phyloP scores from a whole-genome alignment of 306 rosid genomes.

The Inga leiocalycina region DNA sequence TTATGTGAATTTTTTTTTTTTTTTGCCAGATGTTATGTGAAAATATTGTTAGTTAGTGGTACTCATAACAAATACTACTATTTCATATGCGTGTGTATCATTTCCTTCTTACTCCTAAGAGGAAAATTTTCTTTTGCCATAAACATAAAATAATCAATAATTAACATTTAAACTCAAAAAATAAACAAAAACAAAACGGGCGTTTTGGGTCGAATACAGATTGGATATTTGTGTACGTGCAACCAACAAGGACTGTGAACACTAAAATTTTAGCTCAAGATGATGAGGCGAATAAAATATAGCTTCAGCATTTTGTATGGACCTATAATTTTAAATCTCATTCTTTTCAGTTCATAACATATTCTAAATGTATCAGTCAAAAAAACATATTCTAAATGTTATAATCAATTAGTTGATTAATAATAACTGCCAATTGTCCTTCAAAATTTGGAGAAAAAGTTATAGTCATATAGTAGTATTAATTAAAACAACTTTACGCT shows the following conservation, averaged over 20 bases:
- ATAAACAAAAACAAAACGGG: neutral
- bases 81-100: neutral
- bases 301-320: neutral
- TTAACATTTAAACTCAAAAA: neutral
- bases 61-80: neutral
- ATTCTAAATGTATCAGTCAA: too few relatives aligned
- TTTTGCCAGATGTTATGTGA: neutral
- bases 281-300: neutral
- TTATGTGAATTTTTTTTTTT: too few relatives aligned
- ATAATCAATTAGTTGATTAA: neutral
- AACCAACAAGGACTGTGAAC: neutral
- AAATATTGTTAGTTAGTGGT: neutral
- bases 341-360: too few relatives aligned
- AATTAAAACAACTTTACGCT: too few relatives aligned
- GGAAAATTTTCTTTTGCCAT: neutral
- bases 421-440: neutral
- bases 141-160: neutral
- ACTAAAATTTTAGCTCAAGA: neutral
- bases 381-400: too few relatives aligned
- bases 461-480: neutral
- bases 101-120: neutral
- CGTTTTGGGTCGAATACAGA: neutral
- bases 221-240: neutral
- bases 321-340: neutral
- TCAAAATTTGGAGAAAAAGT: neutral